Evolutionary conservation across 345 rosid genomes (phyloP).

Genomic region (Crucihimalaya himalaica): DNA sequence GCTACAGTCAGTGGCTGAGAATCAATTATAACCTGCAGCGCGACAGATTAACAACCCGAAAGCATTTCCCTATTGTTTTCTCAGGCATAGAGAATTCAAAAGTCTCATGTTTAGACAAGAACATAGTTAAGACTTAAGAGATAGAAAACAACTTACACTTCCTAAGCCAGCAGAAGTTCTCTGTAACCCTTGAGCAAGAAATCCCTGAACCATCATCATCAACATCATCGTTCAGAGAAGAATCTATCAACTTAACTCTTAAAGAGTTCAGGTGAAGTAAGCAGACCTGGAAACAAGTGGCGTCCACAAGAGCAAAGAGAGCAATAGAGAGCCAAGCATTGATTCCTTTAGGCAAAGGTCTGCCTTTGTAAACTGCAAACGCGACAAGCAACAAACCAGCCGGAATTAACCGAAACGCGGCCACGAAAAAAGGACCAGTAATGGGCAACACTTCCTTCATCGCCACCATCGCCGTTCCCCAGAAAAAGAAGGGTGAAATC

Average conservation of each 20-base stretch:
- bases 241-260: background rate
- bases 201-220: slow-evolving; percentile 54
- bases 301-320: slow-evolving; percentile 83
- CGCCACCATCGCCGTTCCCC: slow-evolving; percentile 99
- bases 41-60: background rate
- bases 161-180: slow-evolving; percentile 96
- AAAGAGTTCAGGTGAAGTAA: slow-evolving; percentile 3
- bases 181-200: slow-evolving; percentile 88
- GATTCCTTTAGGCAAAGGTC: slow-evolving; percentile 69
- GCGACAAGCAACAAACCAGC: slow-evolving; percentile 75
- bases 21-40: slow-evolving; percentile 80
- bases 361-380: slow-evolving; percentile 64
- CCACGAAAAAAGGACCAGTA: slow-evolving; percentile 82
- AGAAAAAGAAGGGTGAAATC: slow-evolving; percentile 92
- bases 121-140: slow-evolving; percentile 13
- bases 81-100: background rate
- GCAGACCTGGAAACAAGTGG: slow-evolving; percentile 77
- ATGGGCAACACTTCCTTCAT: slow-evolving; percentile 93
- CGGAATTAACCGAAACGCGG: slow-evolving; percentile 85
- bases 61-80: background rate
- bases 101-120: background rate
- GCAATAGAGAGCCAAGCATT: slow-evolving; percentile 83
- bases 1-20: slow-evolving; percentile 93
- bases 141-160: slow-evolving; percentile 50
- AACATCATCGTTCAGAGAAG: background rate